Base-by-base conservation (phyloP, 2,329 filamentous ascomycete species). In the Cercospora zeae-maydis region DNA sequence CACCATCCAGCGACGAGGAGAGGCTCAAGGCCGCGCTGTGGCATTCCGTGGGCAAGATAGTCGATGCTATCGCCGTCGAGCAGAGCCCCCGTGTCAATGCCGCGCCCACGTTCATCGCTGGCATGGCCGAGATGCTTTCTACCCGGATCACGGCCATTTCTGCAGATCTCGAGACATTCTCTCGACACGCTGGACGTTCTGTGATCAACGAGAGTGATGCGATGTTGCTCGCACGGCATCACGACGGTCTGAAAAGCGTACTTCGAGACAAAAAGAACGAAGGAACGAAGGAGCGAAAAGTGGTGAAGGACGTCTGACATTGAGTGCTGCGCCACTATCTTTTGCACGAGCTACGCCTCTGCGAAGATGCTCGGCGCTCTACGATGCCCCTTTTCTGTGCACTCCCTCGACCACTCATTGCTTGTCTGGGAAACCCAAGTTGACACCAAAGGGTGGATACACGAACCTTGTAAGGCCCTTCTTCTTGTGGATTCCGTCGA, bases 171-270 rank as follows among this genome's bases (percentile, higher is more conserved):
- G 87, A 90, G 70, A 80, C 81, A 6, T 88, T 88, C 74, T 83
- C 86, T 11, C 83, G 81, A 78, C 95, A 99, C 77, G 93, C 91
- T 10, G 89, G 90, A 1, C 85, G 93, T 27, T 86, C 85, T 1
- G 93, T 88, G 0, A 84, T 99, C 68, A 91, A 88, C 37, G 89
- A 89, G 0, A 89, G 93, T 57, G 95, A 99, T 74, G 93, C 98
- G 11, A 80, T 98, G 71, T 84, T 99, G 7, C 84, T 99, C 31
- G 88, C 91, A 27, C 83, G 95, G 65, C 87, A 93, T 63, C 99
- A 98, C 71, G 90, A 93, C 61, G 92, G 92, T 16, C 78, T 99
- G 19, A 87, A 93, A 69, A 83, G 83, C 14, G 86, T 98, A 34
- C 83, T 99, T 73, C 84, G 84, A 74, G 82, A 85, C 56, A 87